Evolutionary conservation across 1,139 yeast species (phyloP), one percentile per base, ranked within the genome.

Genomic region (Candida mesenterica): DNA sequence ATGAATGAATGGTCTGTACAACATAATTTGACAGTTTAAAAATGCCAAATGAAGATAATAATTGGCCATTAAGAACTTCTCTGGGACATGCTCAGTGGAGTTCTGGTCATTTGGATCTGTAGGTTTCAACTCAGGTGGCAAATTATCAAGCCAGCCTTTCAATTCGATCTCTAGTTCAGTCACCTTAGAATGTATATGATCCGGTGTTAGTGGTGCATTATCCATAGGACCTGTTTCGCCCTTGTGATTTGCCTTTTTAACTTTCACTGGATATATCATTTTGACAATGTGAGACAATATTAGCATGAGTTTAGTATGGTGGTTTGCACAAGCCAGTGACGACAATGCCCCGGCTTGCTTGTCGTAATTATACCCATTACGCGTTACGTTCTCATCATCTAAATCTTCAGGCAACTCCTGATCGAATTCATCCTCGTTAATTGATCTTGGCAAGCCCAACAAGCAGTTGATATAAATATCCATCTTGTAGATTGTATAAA

Each of bases 1-100:
- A 62, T 89, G 97, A 46, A 89, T 87, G 55, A 88, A 89, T 1
- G 97, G 97, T 35, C 97, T 76, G 55, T 90, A 90, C 16, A 89
- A 66, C 53, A 88, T 84, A 36, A 89, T 80, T 55, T 86, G 90
- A 41, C 89, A 87, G 53, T 88, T 94, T 39, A 89, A 68, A 46
- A 84, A 88, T 4, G 95, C 77, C 35, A 89, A 65, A 52, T 87
- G 92, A 14, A 89, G 65, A 34, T 88, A 66, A 46, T 85, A 73
- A 57, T 87, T 87, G 1, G 95, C 95, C 55, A 85, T 76, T 32
- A 76, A 59, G 52, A 80, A 82, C 48, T 68, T 68, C 47, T 80
- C 77, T n/a, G 85, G 75, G 5, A 85, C 75, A 17, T 81, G 41
- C 15, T 46, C 42, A 16, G 48, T 43, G 1, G 55, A 41, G 12